Evolutionary conservation across 768 basidiomycete species (phyloP), one percentile per base, ranked within the genome.

Genomic region (Rhodotorula toruloides): DNA sequence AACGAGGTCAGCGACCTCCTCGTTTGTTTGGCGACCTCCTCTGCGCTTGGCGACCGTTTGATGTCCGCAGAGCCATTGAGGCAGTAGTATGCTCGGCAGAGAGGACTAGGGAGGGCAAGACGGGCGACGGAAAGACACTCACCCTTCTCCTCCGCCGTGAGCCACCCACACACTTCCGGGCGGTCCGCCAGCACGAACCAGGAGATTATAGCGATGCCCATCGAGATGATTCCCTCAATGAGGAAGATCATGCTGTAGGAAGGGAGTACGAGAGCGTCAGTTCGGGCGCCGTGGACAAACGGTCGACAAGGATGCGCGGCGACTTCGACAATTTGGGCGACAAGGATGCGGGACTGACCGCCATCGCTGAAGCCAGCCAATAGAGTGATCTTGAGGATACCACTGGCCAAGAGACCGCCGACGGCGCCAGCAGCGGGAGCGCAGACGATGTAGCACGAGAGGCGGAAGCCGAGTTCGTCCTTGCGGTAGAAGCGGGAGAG

Each of bases 321-420:
- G n/a, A n/a, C n/a, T n/a, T n/a, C n/a, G n/a, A n/a, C n/a, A 9
- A 8, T 1, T 22, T 19, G 7, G 22, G 9, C 11, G 27, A 6
- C 16, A 4, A 21, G 21, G 48, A 42, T 21, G n/a, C 40, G 10
- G 13, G 36, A 43, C 55, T 27, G 22, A 55, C 39, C 57, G 49
- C 63, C 68, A 70, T 7, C 37, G 7, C 14, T 29, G 17, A 3
- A 31, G 29, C 4, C n/a, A 21, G 32, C 61, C 63, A 31, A 65
- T 58, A 6, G 21, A 7, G 48, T 50, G 31, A 65, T 44, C 29
- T 46, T 54, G 36, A 72, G 54, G 37, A 74, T 68, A 0, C 67
- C 75, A 1, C 62, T 65, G 3, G 75, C 75, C 17, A 76, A 61
- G 13, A 76, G 60, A 13, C 75, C 73, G 17, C 74, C 72, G 39